These are phyloP conservation scores for Scutellaria barbata DNA, from an alignment of 257 asterid species.

Conservation along the genomic window DNA sequence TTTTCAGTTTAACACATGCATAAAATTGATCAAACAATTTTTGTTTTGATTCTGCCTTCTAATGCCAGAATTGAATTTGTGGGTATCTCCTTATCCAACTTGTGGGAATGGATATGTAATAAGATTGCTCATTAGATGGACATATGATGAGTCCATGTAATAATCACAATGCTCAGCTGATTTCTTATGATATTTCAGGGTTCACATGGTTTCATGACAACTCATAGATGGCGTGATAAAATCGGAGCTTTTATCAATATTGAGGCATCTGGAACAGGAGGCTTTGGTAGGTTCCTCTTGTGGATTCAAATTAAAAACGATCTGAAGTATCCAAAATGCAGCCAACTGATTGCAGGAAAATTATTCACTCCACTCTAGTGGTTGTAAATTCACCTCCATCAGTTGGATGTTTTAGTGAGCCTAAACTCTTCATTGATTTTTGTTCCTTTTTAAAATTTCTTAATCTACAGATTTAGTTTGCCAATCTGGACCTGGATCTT, in stretches of 20 bases:
- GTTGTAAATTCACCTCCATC: constrained; percentile 26
- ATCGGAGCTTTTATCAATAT: constrained; percentile 83
- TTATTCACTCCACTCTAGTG: constrained; percentile 12
- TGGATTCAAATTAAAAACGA: constrained; percentile 20
- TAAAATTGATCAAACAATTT: constrained; percentile 4
- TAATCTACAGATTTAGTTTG: constrained; percentile 80
- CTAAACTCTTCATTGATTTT: constrained; percentile 31
- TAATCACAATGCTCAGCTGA: constrained; percentile 27
- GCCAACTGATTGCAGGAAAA: constrained; percentile 19
- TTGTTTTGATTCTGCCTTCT: constrained; percentile 21
- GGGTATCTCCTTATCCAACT: constrained; percentile 2
- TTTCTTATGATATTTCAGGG: constrained; percentile 63
- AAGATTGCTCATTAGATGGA: constrained; percentile 14
- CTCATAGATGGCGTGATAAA: constrained; percentile 91
- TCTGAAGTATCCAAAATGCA: constrained; percentile 27
- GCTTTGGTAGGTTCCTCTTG: constrained; percentile 64
- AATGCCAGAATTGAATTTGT: constrained; percentile 5
- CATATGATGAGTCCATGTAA: constrained; percentile 9
- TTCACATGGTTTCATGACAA: constrained; percentile 96
- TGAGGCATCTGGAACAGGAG: constrained; percentile 99
- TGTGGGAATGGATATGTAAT: constrained; percentile 12
- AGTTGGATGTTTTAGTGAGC: constrained; percentile 30
- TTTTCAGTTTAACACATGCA: not conserved
- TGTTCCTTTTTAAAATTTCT: constrained; percentile 36
- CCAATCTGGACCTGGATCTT: constrained; percentile 99